Base-by-base conservation (phyloP, 179 eudicot genomes). In the Patellifolia procumbens region DNA sequence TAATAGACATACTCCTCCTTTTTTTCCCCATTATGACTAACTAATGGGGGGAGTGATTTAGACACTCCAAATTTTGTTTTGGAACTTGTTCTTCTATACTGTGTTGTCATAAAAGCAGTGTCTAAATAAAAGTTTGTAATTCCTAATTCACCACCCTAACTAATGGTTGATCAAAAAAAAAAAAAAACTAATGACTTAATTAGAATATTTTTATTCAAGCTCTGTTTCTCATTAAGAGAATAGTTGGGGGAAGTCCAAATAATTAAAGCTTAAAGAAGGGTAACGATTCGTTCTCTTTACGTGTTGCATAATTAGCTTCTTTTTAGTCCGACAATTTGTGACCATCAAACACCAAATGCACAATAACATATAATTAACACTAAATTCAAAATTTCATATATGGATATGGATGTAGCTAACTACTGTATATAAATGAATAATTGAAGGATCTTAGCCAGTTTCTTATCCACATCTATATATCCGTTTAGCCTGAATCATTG, bases 381-480 rank as follows among this genome's bases (percentile, higher is more conserved):
- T 24, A 1, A 9, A 58, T 24, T 29, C 34, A 59, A 4, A 3
- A 45, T 43, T 12, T 62, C 2, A 45, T 56, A 56, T 35, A 55
- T n/a, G 28, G 31, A 35, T 55, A 37, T 56, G 65, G 51, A 19
- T 39, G 22, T 34, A 28, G 24, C 26, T 35, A 64, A 60, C 26
- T 51, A 29, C 66, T 9, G 34, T 24, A 29, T 24, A 22, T 7
- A 11, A 39, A 39, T 68, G 26, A 58, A 67, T 68, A 11, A 39
- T 76, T 76, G 58, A 60, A 8, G 56, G 10, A 42, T 20, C 55
- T 11, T 64, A 51, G 11, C 28, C 70, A 22, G 71, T 31, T 66
- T 73, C 76, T 72, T 76, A 53, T 72, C 60, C 67, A 53, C 52
- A 63, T 64, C n/a, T 63, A 70, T n/a, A n/a, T n/a, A n/a, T 75